Conservation (phyloP, 345 rosid species). For the Nephelium lappaceum region DNA sequence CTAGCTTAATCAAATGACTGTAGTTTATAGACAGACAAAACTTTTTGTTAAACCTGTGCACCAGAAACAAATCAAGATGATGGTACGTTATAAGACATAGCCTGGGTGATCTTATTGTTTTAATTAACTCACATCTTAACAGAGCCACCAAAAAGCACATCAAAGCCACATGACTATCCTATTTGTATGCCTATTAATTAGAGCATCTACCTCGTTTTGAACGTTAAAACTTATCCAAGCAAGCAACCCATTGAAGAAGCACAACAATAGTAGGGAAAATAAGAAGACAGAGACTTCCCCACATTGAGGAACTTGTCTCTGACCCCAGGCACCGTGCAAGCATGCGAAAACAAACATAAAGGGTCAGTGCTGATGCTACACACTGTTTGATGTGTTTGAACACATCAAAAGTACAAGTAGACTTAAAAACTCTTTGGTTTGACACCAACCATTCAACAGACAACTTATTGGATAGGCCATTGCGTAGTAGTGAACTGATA, state of each 20-base stretch:
- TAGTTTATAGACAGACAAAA: not conserved
- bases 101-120: no score
- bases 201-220: not conserved
- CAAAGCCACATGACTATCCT: not conserved
- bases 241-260: no score
- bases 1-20: not conserved
- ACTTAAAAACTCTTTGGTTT: conserved; percentile 25
- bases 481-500: conserved; percentile 22
- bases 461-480: conserved; percentile 26
- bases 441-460: conserved; percentile 35
- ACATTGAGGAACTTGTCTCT: conserved; percentile 31
- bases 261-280: conserved; percentile 7
- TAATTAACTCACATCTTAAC: not conserved
- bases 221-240: not conserved
- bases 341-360: conserved; percentile 17
- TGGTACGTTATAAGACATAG: no score
- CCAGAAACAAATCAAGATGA: no score
- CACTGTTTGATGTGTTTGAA: conserved; percentile 31
- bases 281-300: conserved; percentile 31
- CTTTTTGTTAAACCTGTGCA: conserved; percentile 14
- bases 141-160: not conserved
- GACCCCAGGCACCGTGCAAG: conserved; percentile 7
- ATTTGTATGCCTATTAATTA: not conserved
- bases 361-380: conserved; percentile 15
- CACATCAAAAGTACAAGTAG: conserved; percentile 31